phyloP scores from a whole-genome alignment of 768 basidiomycete genomes.

The Mycena venus region DNA sequence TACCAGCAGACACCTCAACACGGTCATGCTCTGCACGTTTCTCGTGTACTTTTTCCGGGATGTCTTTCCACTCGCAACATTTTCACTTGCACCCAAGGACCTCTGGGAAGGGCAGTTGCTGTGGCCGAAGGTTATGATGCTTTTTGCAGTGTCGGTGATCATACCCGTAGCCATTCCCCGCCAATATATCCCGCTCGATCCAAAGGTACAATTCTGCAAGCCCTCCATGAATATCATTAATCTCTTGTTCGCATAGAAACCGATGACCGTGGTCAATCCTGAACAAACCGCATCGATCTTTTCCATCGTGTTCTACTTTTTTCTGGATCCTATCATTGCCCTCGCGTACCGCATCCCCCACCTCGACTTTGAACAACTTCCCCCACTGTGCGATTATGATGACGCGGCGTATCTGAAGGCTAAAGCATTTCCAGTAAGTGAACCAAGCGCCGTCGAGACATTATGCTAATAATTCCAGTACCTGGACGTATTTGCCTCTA shows the following conservation, averaged over 20 bases:
- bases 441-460: no score
- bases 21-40: slow-evolving; percentile 53
- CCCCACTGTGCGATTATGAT: slow-evolving; percentile 75
- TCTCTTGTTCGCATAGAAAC: slow-evolving; percentile 39
- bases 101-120: slow-evolving; percentile 47
- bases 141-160: slow-evolving; percentile 57
- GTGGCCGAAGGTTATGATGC: slow-evolving; percentile 41
- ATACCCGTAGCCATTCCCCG: slow-evolving; percentile 67
- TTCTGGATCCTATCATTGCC: slow-evolving; percentile 65
- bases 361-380: slow-evolving; percentile 64
- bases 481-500: slow-evolving; percentile 11
- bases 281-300: slow-evolving; percentile 66
- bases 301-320: slow-evolving; percentile 61
- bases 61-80: slow-evolving; percentile 69
- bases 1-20: slow-evolving; percentile 4
- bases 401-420: slow-evolving; percentile 37
- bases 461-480: background rate
- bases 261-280: slow-evolving; percentile 44
- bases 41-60: slow-evolving; percentile 65
- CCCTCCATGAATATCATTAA: background rate
- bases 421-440: slow-evolving; percentile 47
- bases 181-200: slow-evolving; percentile 66
- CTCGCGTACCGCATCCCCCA: slow-evolving; percentile 59
- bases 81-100: slow-evolving; percentile 56
- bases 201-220: slow-evolving; percentile 44